Evolutionary conservation across 163 green algal species (phyloP).

Genomic region (Smithsoniella earleae): DNA sequence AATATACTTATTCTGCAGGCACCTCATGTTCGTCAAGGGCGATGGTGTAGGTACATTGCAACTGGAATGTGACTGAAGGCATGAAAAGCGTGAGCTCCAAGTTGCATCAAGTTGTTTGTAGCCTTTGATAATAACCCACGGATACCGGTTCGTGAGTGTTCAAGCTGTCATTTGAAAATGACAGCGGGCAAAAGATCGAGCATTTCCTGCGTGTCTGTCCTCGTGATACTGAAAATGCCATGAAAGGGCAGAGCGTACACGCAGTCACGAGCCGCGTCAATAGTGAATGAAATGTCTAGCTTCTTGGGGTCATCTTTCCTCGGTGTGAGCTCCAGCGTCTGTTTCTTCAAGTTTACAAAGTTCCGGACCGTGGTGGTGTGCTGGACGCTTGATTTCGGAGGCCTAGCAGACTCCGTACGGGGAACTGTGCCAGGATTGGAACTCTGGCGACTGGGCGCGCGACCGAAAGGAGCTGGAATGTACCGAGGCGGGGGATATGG

Average conservation of each 20-base stretch:
- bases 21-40: neutral
- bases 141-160: neutral
- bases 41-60: neutral
- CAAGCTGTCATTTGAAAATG: neutral
- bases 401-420: no score
- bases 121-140: neutral
- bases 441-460: no score
- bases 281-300: constrained; percentile 13
- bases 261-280: constrained; percentile 10
- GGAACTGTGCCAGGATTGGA: no score
- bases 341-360: constrained; percentile 24
- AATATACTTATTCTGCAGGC: constrained; percentile 26
- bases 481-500: no score
- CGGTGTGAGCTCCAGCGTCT: neutral
- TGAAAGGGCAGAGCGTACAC: neutral
- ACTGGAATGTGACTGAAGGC: neutral
- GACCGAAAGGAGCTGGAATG: no score
- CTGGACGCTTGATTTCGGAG: neutral
- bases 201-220: neutral
- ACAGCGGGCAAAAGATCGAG: no score
- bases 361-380: constrained; percentile 27
- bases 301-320: constrained; percentile 5
- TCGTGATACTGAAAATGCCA: neutral
- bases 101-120: neutral
- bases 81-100: no score